phyloP scores from a whole-genome alignment of 305 asterid genomes.

The Striga hermonthica region DNA sequence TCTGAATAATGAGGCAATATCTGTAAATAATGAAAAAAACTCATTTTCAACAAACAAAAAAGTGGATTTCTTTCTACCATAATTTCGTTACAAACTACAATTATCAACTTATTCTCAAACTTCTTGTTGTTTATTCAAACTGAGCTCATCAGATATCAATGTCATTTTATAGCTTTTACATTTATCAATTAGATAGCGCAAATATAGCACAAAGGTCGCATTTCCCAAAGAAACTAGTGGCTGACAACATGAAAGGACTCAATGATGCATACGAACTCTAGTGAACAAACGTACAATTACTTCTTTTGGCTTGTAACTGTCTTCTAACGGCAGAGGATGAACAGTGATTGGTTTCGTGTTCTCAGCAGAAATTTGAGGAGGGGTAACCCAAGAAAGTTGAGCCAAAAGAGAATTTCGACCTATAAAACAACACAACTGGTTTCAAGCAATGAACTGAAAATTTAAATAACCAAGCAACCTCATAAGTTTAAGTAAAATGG shows the following conservation, averaged over 20 bases:
- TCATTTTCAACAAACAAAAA: not conserved
- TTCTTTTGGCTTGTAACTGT: constrained; percentile 46
- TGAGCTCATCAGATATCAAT: not conserved
- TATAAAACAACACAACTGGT: constrained; percentile 25
- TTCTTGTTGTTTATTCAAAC: too few relatives aligned
- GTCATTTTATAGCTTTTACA: not conserved
- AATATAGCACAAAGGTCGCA: not conserved
- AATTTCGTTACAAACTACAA: not conserved
- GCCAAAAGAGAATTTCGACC: constrained; percentile 49
- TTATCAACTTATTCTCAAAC: not conserved
- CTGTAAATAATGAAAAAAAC: not conserved
- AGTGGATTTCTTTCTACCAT: not conserved
- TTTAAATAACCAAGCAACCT: too few relatives aligned
- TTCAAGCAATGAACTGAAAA: too few relatives aligned
- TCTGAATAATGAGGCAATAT: not conserved
- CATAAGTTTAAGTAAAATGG: not conserved
- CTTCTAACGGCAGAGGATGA: constrained; percentile 51
- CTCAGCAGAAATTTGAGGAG: constrained; percentile 38
- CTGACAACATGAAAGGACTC: constrained; percentile 17
- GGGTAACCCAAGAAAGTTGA: constrained; percentile 45
- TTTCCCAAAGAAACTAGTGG: not conserved
- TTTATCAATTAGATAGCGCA: not conserved
- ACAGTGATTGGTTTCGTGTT: constrained; percentile 41
- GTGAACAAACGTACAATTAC: constrained; percentile 36
- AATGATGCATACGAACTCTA: constrained; percentile 19